These are phyloP conservation scores for Colletotrichum graminicola DNA, from an alignment of 2,329 filamentous ascomycete genomes.

Conservation along the genomic window DNA sequence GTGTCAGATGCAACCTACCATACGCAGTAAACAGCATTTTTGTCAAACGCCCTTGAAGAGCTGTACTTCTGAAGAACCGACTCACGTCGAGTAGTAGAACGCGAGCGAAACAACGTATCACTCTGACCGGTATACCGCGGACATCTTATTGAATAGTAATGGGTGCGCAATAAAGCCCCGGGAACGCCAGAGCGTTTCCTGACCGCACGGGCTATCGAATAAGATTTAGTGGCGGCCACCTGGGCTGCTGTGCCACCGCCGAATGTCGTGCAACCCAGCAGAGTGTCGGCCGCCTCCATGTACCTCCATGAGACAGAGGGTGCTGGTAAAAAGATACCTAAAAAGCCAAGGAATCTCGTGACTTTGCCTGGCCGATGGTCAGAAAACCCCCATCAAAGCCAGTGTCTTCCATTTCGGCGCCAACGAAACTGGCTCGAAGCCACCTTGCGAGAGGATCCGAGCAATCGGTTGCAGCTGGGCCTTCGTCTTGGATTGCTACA, in stretches of 20 bases:
- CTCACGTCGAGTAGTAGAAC: slow-evolving; percentile 2
- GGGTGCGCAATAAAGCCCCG: slow-evolving; percentile 28
- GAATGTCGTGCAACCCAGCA: slow-evolving; percentile 26
- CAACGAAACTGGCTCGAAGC: background rate
- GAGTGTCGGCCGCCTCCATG: slow-evolving; percentile 5
- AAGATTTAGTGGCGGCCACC: slow-evolving; percentile 19
- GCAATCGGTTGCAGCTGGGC: background rate
- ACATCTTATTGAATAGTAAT: slow-evolving; percentile 6
- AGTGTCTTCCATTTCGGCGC: background rate
- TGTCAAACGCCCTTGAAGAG: slow-evolving; percentile 8
- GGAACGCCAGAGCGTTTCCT: slow-evolving; percentile 20
- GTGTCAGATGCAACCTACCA: background rate
- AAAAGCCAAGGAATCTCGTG: background rate
- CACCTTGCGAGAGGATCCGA: background rate
- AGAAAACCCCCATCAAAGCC: background rate
- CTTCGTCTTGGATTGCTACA: background rate
- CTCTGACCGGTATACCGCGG: slow-evolving; percentile 13
- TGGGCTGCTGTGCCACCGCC: slow-evolving; percentile 25
- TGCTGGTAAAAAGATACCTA: background rate
- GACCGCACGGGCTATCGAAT: slow-evolving; percentile 23
- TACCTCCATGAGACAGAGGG: slow-evolving; percentile 1
- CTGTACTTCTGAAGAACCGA: background rate
- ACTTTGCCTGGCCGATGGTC: background rate
- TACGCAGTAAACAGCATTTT: background rate
- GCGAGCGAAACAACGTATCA: background rate